Conservation (phyloP, 306 rosid species). For the Arachis hypogaea region DNA sequence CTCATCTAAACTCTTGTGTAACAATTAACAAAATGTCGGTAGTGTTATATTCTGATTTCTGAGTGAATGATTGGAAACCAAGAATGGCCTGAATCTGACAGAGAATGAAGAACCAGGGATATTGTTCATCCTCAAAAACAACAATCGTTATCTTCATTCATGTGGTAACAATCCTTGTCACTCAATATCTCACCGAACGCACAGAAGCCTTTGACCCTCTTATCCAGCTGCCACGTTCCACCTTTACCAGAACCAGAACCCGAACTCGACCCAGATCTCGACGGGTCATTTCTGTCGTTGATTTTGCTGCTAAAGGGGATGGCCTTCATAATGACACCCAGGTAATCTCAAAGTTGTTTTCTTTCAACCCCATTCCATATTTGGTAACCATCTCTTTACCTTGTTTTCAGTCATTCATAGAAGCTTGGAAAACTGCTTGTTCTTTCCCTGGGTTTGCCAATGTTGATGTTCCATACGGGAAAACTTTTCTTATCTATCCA, state of each 20-base stretch:
- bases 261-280: conserved; percentile 45
- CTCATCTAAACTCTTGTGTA: no score
- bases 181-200: conserved; percentile 5
- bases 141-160: conserved; percentile 30
- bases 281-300: conserved; percentile 53
- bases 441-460: conserved; percentile 41
- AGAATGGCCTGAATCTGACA: conserved; percentile 19
- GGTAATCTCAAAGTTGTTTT: conserved; percentile 45
- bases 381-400: conserved; percentile 17
- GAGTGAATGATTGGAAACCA: not conserved
- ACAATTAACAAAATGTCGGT: no score
- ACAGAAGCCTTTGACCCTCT: conserved; percentile 52
- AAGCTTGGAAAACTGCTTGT: conserved; percentile 77
- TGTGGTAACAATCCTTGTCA: conserved; percentile 27
- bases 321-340: conserved; percentile 69
- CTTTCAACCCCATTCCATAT: not conserved
- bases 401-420: conserved; percentile 62
- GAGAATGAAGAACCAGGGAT: conserved; percentile 46
- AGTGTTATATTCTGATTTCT: not conserved
- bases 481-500: conserved; percentile 65
- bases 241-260: conserved; percentile 24
- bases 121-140: conserved; percentile 32
- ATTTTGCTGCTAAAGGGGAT: conserved; percentile 83
- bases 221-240: conserved; percentile 35
- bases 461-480: conserved; percentile 58